Percentiles rank a stretch among this genome's conserved stretches.
Conservation (phyloP, 2,329 filamentous ascomycete species). For the Calonectria honghensis region DNA sequence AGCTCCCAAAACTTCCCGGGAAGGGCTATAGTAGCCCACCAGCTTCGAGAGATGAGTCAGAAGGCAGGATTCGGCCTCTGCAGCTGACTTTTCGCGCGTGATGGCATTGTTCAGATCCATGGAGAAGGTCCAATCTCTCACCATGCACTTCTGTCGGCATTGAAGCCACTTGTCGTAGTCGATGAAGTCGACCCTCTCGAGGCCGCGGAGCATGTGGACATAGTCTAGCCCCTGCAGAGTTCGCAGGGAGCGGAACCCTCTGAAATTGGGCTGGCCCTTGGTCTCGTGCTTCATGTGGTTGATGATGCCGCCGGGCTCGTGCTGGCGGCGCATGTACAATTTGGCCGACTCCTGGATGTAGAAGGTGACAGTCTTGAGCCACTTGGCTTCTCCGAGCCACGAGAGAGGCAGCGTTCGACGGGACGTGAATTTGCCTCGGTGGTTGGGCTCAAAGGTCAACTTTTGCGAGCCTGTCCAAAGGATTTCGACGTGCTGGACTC, state of each 20-base stretch:
- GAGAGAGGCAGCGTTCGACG: slow-evolving; percentile 61
- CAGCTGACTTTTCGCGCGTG: not conserved
- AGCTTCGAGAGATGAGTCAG: slow-evolving; percentile 46
- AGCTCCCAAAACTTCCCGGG: slow-evolving; percentile 21
- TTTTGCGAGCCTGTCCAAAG: slow-evolving; percentile 63
- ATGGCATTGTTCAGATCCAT: slow-evolving; percentile 54
- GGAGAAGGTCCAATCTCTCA: slow-evolving; percentile 58
- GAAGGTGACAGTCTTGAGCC: slow-evolving; percentile 64
- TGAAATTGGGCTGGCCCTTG: slow-evolving; percentile 62
- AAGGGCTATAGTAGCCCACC: slow-evolving; percentile 3
- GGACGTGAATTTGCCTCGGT: slow-evolving; percentile 57
- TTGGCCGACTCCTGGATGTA: slow-evolving; percentile 62
- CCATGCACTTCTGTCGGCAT: not conserved
- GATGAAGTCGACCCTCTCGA: slow-evolving; percentile 64
- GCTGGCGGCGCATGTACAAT: slow-evolving; percentile 58
- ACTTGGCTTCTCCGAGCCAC: slow-evolving; percentile 60
- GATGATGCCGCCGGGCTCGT: slow-evolving; percentile 58
- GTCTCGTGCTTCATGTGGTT: slow-evolving; percentile 57
- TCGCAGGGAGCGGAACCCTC: slow-evolving; percentile 61
- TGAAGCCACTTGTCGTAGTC: slow-evolving; percentile 60
- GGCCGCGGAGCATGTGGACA: slow-evolving; percentile 65
- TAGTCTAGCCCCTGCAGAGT: slow-evolving; percentile 67
- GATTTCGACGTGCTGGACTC: slow-evolving; percentile 67
- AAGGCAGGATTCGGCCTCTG: slow-evolving; percentile 45
- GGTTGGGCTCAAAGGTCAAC: slow-evolving; percentile 48